Conservation (phyloP, 2,329 filamentous ascomycete genomes). For the Aspergillus sp. region DNA sequence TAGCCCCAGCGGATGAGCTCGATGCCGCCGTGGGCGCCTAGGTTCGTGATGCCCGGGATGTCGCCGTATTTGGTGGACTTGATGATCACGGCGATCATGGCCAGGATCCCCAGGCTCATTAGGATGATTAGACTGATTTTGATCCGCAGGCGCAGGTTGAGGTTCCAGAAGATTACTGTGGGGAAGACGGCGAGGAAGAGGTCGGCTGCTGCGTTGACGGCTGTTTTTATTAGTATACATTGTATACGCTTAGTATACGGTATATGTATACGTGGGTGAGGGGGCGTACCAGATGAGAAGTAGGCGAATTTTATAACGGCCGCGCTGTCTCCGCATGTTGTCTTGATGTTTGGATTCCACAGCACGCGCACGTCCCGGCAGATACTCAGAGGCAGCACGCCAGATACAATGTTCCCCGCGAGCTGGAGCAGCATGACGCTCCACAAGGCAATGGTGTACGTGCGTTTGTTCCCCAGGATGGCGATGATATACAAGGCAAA, state of each 20-base stretch:
- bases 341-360: constrained; percentile 24
- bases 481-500: constrained; percentile 30
- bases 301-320: constrained; percentile 30
- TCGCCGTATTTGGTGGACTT: constrained; percentile 29
- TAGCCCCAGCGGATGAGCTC: constrained; percentile 32
- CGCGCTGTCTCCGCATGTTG: constrained; percentile 22
- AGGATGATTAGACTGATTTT: constrained; percentile 29
- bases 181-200: constrained; percentile 31
- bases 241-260: too few species aligned
- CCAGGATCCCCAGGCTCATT: constrained; percentile 30
- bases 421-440: constrained; percentile 23
- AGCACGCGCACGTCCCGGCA: constrained; percentile 24
- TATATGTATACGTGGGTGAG: too few species aligned
- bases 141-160: constrained; percentile 29
- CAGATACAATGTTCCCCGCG: constrained; percentile 25
- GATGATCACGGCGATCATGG: constrained; percentile 33
- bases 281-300: constrained; percentile 24
- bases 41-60: constrained; percentile 28
- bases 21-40: constrained; percentile 23
- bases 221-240: too few species aligned
- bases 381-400: constrained; percentile 28
- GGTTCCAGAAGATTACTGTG: constrained; percentile 29
- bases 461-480: constrained; percentile 26
- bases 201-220: constrained; percentile 29
- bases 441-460: constrained; percentile 25